Base-by-base conservation (phyloP, 2,329 filamentous ascomycete genomes). In the Calonectria ilicicola region DNA sequence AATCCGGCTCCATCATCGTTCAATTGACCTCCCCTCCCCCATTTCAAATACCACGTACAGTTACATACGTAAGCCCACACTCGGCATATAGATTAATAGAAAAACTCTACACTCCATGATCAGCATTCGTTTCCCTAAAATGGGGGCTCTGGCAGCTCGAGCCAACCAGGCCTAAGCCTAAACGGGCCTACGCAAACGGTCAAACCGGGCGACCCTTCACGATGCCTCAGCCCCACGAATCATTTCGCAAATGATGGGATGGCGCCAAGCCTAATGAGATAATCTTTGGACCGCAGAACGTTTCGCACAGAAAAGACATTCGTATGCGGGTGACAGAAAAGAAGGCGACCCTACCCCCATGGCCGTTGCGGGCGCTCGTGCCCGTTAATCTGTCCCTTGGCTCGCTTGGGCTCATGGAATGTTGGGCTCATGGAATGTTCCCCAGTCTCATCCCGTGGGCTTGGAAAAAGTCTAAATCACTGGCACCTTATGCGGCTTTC, bases 351-450 rank as follows among this genome's bases (percentile, higher is more conserved):
- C 29, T 60, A 21, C 17, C 32, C 53, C 53, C 32, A 47, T 23
- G n/a, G 35, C 53, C 27, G 27, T 26, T 38, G 53, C 35, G 53
- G 53, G 32, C 53, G 53, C 53, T 32, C 32, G 53, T 60, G 53
- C 53, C 35, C 35, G 38, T 21, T 38, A 26, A 40, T 60, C 53
- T 60, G 32, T n/a, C 53, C 53, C 53, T 32, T 60, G 23, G 53
- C 21, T 19, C 53, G 53, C 53, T 60, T 27, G 53, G 53, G 7
- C 53, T 35, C 29, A 19, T 60, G 53, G 53, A 60, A 60, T 60
- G 53, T 60, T 60, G 53, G 53, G 7, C 53, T 35, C 29, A 19
- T 60, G 53, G 53, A 60, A 60, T 60, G 53, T 60, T 60, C 53
- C 32, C 32, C 53, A 60, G 32, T 38, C 21, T 60, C 53, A 40